These are phyloP conservation scores for Tulasnella sp. DNA, from an alignment of 768 basidiomycete species.

Conservation along the genomic window DNA sequence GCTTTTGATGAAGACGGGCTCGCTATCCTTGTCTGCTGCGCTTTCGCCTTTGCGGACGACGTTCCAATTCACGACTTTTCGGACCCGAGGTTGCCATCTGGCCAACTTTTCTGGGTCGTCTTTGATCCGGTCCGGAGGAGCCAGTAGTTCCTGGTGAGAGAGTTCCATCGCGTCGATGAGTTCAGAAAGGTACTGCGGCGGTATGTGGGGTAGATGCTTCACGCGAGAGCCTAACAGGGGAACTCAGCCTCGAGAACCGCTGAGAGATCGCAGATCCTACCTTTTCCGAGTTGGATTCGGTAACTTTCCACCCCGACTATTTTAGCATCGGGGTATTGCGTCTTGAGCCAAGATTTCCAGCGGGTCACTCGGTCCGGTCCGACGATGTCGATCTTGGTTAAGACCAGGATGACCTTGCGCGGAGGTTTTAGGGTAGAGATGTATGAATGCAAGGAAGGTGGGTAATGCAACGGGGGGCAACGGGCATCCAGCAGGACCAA, in stretches of 20 bases:
- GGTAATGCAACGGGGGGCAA: constrained; percentile 82
- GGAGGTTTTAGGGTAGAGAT: constrained; percentile 41
- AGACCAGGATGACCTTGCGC: constrained; percentile 61
- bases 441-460: constrained; percentile 67
- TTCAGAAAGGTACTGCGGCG: constrained; percentile 56
- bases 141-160: constrained; percentile 62
- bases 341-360: constrained; percentile 62
- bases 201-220: constrained; percentile 57
- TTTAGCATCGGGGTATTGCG: constrained; percentile 49
- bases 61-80: constrained; percentile 70
- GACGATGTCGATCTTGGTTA: constrained; percentile 86
- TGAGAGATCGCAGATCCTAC: not conserved
- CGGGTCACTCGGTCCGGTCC: constrained; percentile 58
- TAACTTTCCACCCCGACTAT: constrained; percentile 79
- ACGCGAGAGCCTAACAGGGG: constrained; percentile 30
- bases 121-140: constrained; percentile 59
- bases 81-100: constrained; percentile 64
- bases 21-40: constrained; percentile 37
- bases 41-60: constrained; percentile 49
- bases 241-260: not conserved
- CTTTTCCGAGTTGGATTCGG: constrained; percentile 28
- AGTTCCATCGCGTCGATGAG: constrained; percentile 62
- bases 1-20: constrained; percentile 34
- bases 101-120: constrained; percentile 47
- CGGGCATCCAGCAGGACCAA: constrained; percentile 86